A percentile compares a stretch with the other conserved stretches of the same genome.
These are phyloP conservation scores for Rhizophora mangle DNA, from an alignment of 345 rosid species.

Conservation along the genomic window DNA sequence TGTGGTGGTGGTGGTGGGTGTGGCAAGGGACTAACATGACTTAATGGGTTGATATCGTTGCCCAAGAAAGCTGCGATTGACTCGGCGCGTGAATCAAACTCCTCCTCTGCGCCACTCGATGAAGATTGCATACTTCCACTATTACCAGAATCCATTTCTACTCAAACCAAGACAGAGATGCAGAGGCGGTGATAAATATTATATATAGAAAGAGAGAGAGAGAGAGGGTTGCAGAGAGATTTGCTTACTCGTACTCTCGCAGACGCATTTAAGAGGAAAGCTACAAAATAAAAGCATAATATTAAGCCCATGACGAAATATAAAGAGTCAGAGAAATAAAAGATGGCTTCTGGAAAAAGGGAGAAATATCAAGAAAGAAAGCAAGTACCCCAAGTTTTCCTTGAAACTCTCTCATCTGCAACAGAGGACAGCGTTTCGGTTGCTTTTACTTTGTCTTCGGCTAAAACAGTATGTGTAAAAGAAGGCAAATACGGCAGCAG, in stretches of 20 bases:
- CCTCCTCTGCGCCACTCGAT: conserved; percentile 63
- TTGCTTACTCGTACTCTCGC: conserved; percentile 12
- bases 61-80: conserved; percentile 50
- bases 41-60: conserved; percentile 12
- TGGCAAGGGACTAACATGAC: conserved; percentile 22
- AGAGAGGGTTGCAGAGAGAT: conserved; percentile 6
- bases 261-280: conserved; percentile 26
- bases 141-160: conserved; percentile 70
- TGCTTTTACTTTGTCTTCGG: conserved; percentile 19
- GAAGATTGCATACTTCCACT: conserved; percentile 82
- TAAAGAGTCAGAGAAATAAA: conserved; percentile 5
- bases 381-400: conserved; percentile 24
- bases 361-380: conserved; percentile 1
- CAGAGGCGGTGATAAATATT: conserved; percentile 23
- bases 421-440: conserved; percentile 22
- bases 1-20: conserved; percentile 36
- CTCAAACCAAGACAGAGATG: not conserved
- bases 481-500: conserved; percentile 24
- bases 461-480: conserved; percentile 19
- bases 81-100: conserved; percentile 72
- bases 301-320: too few relatives aligned
- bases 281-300: conserved; percentile 11
- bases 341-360: conserved; percentile 26
- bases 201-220: conserved; percentile 9
- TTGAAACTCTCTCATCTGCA: conserved; percentile 38